phyloP scores from a whole-genome alignment of 1,284 basidiomycete species.

The Quambalaria eucalypti region DNA sequence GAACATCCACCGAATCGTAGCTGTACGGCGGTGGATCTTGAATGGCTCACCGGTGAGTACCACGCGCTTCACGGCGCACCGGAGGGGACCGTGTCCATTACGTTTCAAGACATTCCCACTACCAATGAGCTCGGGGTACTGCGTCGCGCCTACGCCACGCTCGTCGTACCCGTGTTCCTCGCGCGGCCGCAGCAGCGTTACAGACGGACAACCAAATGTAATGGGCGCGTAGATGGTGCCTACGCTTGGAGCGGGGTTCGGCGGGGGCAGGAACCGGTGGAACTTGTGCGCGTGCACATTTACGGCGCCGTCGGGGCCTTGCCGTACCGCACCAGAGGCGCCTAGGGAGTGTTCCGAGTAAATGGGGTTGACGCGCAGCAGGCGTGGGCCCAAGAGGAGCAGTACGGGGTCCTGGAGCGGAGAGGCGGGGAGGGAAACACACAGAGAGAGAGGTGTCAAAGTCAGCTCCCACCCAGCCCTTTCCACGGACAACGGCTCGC shows the following conservation, averaged over 20 bases:
- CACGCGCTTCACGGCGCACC: conserved; percentile 84
- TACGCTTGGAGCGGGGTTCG: conserved; percentile 63
- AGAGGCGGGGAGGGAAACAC: no score
- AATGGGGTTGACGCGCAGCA: conserved; percentile 72
- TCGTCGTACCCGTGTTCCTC: conserved; percentile 39
- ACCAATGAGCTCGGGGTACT: conserved; percentile 64
- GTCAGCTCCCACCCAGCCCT: background rate
- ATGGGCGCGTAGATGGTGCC: conserved; percentile 72
- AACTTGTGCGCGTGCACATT: conserved; percentile 63
- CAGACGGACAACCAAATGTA: conserved; percentile 61
- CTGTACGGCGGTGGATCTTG: conserved; percentile 95
- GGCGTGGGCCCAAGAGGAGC: conserved; percentile 77
- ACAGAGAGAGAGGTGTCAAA: background rate
- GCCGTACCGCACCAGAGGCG: background rate
- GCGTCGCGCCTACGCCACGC: conserved; percentile 32
- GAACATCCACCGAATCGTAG: conserved; percentile 97
- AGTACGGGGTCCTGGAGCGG: conserved; percentile 73
- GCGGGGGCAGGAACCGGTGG: conserved; percentile 77
- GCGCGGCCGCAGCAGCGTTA: conserved; percentile 29
- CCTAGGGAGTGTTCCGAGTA: conserved; percentile 74
- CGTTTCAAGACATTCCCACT: conserved; percentile 79
- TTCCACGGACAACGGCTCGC: background rate
- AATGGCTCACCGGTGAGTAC: conserved; percentile 90
- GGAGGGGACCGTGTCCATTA: conserved; percentile 61
- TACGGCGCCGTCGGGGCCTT: background rate